These are phyloP conservation scores for Gaeumannomyces tritici DNA, from an alignment of 2,329 filamentous ascomycete genomes.

Conservation along the genomic window DNA sequence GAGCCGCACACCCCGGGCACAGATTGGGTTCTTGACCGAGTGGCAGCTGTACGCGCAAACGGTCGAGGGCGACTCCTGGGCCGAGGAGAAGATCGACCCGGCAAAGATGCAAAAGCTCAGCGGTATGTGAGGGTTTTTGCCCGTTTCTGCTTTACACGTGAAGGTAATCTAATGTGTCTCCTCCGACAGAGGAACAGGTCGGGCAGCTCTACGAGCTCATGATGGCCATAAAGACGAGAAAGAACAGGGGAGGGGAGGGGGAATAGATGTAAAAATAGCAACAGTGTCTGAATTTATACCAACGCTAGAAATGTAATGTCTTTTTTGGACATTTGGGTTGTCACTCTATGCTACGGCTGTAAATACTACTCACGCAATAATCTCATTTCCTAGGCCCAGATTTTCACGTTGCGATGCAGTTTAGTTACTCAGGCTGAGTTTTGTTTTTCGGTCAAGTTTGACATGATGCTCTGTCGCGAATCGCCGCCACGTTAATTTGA, in stretches of 20 bases:
- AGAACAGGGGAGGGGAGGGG: constrained; percentile 7
- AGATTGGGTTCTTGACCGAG: constrained; percentile 93
- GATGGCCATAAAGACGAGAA: constrained; percentile 57
- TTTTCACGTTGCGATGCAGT: not conserved
- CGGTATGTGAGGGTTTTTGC: constrained; percentile 46
- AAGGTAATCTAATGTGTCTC: not conserved
- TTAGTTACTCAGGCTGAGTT: too few species aligned
- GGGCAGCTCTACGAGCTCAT: constrained; percentile 92
- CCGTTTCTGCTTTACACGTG: constrained; percentile 4
- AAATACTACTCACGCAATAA: too few species aligned
- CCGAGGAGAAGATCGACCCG: constrained; percentile 73
- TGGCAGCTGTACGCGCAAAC: constrained; percentile 95
- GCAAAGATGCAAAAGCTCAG: constrained; percentile 88
- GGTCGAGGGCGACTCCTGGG: constrained; percentile 80
- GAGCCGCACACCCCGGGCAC: not conserved
- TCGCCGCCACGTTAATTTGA: not conserved
- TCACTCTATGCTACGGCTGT: too few species aligned
- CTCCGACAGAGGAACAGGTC: constrained; percentile 69
- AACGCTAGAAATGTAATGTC: not conserved
- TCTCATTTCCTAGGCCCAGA: too few species aligned
- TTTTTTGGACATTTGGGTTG: too few species aligned
- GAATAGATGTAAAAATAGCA: not conserved
- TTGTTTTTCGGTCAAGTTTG: not conserved
- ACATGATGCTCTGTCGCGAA: not conserved
- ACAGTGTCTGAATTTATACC: not conserved